Evolutionary conservation across 225 moss, liverwort and hornwort genomes (phyloP).

Genomic region (Polytrichum formosum): DNA sequence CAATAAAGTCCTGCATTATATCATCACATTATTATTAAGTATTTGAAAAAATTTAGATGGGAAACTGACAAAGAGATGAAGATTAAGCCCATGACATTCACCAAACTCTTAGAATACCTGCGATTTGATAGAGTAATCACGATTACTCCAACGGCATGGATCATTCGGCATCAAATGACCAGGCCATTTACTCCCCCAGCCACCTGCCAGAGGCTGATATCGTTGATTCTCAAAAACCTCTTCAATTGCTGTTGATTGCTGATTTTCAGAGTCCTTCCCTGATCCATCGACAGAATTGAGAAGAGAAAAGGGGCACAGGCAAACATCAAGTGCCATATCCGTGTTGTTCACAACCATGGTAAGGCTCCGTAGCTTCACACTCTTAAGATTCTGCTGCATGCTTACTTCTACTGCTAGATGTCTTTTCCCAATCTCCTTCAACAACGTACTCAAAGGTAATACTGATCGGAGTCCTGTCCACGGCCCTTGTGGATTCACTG

Average conservation of each 20-base stretch:
- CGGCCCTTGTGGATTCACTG: conserved; percentile 68
- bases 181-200: conserved; percentile 99
- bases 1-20: conserved; percentile 60
- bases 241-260: conserved; percentile 45
- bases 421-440: conserved; percentile 65
- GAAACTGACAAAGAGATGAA: neutral
- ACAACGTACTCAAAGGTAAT: conserved; percentile 69
- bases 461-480: conserved; percentile 90
- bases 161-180: conserved; percentile 93
- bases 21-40: neutral
- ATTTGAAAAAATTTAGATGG: neutral
- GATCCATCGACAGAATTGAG: conserved; percentile 69
- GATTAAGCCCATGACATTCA: neutral
- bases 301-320: conserved; percentile 84
- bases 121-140: conserved; percentile 69
- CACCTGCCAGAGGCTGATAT: conserved; percentile 83
- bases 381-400: conserved; percentile 75
- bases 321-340: conserved; percentile 69
- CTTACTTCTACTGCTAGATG: conserved; percentile 75
- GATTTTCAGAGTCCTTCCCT: conserved; percentile 38
- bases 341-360: conserved; percentile 74
- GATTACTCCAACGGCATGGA: conserved; percentile 83
- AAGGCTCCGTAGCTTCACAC: conserved; percentile 85
- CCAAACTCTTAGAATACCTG: conserved; percentile 36
- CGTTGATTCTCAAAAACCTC: conserved; percentile 93